Base-by-base conservation (phyloP, 495 filamentous ascomycete genomes). In the Aspergillus cavernicola region DNA sequence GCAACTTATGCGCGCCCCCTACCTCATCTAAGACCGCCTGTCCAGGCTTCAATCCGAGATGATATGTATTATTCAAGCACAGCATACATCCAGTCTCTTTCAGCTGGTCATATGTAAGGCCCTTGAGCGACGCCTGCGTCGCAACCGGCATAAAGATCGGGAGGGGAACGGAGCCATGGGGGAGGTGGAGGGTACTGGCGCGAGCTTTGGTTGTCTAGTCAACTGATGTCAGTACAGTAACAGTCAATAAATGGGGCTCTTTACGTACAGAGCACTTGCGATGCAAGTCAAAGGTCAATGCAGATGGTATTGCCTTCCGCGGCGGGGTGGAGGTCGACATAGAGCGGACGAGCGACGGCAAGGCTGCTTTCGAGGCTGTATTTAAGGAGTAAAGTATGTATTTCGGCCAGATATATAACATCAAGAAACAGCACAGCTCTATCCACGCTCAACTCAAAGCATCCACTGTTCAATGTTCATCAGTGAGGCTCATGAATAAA, bases 141-240 rank as follows among this genome's bases (percentile, higher is more conserved):
- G 95, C 93, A 24, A 97, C 93, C 15, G 93, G 93, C 91, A 97
- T 97, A 69, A 97, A 99, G 19, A 97, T 83, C 2, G 93, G 93
- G 10, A 97, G 80, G 45, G 87, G 80, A 12, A 97, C 91, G 0
- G 86, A 78, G 60, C 93, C 93, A 81, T 97, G 95, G 31, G 93
- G 93, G 1, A 99, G 84, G 11, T 84, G 83, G 40, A 99, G 81
- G 49, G 85, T 83, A 49, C 92, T 89, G n/a, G 93, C 93, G 56
- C 93, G 86, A 11, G 93, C 93, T 80, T 92, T 91, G 3, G 93
- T 97, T 37, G 88, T 92, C 93, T 98, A 66, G n/a, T 9, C 3
- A 43, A 3, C 0, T 10, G 0, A 11, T 36, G 15, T 47, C 15
- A 43, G 45, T n/a, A 18, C n/a, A 13, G 29, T 22, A 36, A 16